These are phyloP conservation scores for Coniella vitis DNA, from an alignment of 2,329 filamentous ascomycete genomes.

Conservation along the genomic window DNA sequence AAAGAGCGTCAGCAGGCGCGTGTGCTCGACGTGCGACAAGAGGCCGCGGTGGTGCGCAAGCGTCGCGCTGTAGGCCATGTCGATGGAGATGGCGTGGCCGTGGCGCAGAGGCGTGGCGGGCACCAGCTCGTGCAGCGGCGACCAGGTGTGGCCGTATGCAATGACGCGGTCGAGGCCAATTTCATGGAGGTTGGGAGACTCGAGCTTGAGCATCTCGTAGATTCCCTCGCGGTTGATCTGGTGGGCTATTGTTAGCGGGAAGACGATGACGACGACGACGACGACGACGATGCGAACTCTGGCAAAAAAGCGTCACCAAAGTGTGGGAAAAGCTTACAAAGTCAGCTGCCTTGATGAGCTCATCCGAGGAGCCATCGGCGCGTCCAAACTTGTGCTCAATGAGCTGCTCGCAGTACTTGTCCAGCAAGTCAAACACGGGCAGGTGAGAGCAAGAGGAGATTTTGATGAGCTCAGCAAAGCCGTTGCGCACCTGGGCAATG, in stretches of 20 bases:
- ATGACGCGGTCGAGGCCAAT: constrained; percentile 67
- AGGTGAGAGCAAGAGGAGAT: constrained; percentile 65
- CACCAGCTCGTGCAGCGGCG: constrained; percentile 63
- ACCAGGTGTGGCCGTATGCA: constrained; percentile 71
- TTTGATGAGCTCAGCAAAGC: constrained; percentile 70
- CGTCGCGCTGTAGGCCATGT: constrained; percentile 70
- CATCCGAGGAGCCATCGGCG: constrained; percentile 44
- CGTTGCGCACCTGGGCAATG: constrained; percentile 62
- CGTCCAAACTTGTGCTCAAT: constrained; percentile 61
- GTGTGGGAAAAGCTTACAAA: constrained; percentile 17
- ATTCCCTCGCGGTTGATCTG: constrained; percentile 63
- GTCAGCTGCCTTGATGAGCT: constrained; percentile 56
- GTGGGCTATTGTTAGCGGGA: constrained; percentile 8
- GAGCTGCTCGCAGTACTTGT: constrained; percentile 62
- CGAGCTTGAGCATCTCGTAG: constrained; percentile 65
- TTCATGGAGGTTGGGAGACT: constrained; percentile 68
- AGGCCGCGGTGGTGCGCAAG: constrained; percentile 57
- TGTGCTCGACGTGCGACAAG: constrained; percentile 53
- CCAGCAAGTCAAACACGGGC: constrained; percentile 59
- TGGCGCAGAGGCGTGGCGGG: constrained; percentile 63
- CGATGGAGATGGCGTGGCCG: constrained; percentile 67
- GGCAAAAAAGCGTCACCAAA: not conserved
- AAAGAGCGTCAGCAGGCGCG: constrained; percentile 58
- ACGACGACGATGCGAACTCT: too few relatives aligned
- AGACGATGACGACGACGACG: too few relatives aligned